Base-by-base conservation (phyloP, 257 asterid species). In the Linaria vulgaris region DNA sequence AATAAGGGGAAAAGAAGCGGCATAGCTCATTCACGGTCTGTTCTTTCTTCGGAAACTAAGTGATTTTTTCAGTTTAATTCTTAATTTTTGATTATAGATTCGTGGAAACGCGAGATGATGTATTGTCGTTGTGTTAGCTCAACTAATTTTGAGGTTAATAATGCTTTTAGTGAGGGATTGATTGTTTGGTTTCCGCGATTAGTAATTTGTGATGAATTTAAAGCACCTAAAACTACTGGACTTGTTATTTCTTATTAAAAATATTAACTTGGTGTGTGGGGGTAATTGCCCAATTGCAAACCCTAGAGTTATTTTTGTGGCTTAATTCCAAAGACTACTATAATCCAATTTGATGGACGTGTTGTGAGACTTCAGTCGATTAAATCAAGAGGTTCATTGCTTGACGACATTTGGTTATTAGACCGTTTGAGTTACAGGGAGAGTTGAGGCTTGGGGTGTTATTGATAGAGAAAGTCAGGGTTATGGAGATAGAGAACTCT, bases 1-100 rank as follows among this genome's bases (percentile, higher is more conserved):
- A 55, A 54, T 31, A 54, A 10, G 67, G 65, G 45, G 44, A 37
- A 55, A 61, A 48, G 47, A 69, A 50, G 58, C 59, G 62, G 54
- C 46, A 34, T 6, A 24, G 47, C 48, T 48, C 19, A 4, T 44
- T 59, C 16, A 53, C 50, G 75, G 69, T 61, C 23, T 31, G 57
- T 45, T 44, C 43, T 64, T 46, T 50, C 12, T 19, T 12, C 2
- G 1, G 1, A 22, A 59, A 34, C 38, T 50, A 12, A 19, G 70
- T 51, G 38, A 7, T 23, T n/a, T n/a, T 63, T 50, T 34, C 10
- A n/a, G 41, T 27, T 1, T 4, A 0, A 44, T 15, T 44, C n/a
- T n/a, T n/a, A n/a, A n/a, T 13, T n/a, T n/a, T 44, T 17, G 24
- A 27, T 21, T 50, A 6, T 50, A 24, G 21, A 27, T 24, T 19